Percentiles rank a stretch among this genome's conserved stretches.
These are phyloP conservation scores for Wickerhamomyces pijperi DNA, from an alignment of 805 yeast species.

Conservation along the genomic window DNA sequence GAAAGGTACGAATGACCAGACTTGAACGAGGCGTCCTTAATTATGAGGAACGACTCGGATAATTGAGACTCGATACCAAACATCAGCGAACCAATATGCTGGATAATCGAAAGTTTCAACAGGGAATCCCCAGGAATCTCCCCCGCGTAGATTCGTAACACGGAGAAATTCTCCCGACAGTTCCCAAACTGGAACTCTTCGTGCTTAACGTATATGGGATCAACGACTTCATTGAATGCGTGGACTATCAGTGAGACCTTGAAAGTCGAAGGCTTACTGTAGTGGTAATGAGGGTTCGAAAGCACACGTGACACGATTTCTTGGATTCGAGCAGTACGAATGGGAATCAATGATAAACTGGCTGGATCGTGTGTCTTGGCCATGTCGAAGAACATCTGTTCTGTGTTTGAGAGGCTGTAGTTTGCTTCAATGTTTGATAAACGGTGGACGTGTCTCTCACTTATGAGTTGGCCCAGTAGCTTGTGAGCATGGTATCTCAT, in stretches of 20 bases:
- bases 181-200: background rate
- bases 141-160: background rate
- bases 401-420: background rate
- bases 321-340: background rate
- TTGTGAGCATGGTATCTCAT: background rate
- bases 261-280: background rate
- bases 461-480: background rate
- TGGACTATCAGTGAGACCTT: background rate
- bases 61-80: background rate
- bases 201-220: background rate
- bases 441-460: background rate
- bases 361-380: background rate
- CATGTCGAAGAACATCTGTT: background rate
- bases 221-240: background rate
- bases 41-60: background rate
- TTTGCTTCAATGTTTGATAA: background rate
- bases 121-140: background rate
- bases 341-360: background rate
- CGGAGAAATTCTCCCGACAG: background rate
- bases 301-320: background rate
- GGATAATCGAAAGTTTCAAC: background rate
- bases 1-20: background rate
- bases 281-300: background rate
- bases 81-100: background rate
- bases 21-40: background rate